Conservation (phyloP, 495 filamentous ascomycete genomes). For the Pseudotulostoma volvatum region DNA sequence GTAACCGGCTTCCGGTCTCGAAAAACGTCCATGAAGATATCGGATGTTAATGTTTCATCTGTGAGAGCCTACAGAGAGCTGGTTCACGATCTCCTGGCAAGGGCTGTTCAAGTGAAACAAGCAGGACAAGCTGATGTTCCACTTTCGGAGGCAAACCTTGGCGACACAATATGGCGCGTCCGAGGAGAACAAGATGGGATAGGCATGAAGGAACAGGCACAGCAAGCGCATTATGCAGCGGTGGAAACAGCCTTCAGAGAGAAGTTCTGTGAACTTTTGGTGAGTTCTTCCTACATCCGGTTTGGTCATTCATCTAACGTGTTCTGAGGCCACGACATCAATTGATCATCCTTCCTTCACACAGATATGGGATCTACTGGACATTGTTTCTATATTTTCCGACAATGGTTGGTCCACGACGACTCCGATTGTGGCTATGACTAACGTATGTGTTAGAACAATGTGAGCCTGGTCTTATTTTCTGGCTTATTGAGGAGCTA, state of each 20-base stretch:
- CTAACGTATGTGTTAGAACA: no score
- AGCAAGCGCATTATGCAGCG: slow-evolving; percentile 42
- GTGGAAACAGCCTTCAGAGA: slow-evolving; percentile 66
- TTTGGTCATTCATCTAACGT: slow-evolving; percentile 7
- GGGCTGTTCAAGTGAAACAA: slow-evolving; percentile 48
- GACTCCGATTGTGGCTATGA: no score
- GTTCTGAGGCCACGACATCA: slow-evolving; percentile 41
- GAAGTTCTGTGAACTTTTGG: slow-evolving; percentile 59
- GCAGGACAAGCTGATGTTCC: slow-evolving; percentile 59
- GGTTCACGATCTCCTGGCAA: slow-evolving; percentile 45
- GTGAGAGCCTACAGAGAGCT: slow-evolving; percentile 38
- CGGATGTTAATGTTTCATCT: slow-evolving; percentile 33
- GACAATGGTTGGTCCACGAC: slow-evolving; percentile 43
- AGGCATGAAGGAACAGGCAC: slow-evolving; percentile 10
- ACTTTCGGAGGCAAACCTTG: slow-evolving; percentile 38
- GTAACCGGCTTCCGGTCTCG: no score
- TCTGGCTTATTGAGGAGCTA: slow-evolving; percentile 86
- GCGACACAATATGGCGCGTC: slow-evolving; percentile 25
- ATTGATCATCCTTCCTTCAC: slow-evolving; percentile 64
- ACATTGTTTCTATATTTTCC: slow-evolving; percentile 72
- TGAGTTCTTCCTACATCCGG: slow-evolving; percentile 21
- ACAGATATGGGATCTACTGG: slow-evolving; percentile 80
- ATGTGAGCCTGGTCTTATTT: slow-evolving; percentile 69
- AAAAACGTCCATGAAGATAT: no score
- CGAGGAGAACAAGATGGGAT: slow-evolving; percentile 13